A percentile compares a stretch with the other conserved stretches of the same genome.
Conservation (phyloP, 2,329 filamentous ascomycete species). For the Escovopsis sp. region DNA sequence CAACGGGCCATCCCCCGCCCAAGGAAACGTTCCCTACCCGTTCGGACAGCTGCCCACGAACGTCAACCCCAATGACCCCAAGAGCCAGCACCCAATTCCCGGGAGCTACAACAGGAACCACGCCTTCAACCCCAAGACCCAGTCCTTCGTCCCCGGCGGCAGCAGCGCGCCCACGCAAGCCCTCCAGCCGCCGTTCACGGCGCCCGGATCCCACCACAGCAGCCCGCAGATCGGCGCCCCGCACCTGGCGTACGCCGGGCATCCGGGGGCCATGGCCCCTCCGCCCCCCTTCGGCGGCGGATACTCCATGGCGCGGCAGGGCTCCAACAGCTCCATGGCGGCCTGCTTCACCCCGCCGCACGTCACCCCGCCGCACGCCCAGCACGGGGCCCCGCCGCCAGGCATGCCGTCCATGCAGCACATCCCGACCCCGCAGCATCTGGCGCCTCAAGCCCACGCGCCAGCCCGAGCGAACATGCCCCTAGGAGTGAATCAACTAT, state of each 20-base stretch:
- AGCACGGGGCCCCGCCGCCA: slow-evolving; percentile 26
- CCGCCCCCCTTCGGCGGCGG: slow-evolving; percentile 27
- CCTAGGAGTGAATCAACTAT: slow-evolving; percentile 30
- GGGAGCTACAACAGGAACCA: slow-evolving; percentile 67
- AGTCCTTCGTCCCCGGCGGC: slow-evolving; percentile 66
- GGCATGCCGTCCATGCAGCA: slow-evolving; percentile 22
- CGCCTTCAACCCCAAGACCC: slow-evolving; percentile 86
- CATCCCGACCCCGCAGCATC: slow-evolving; percentile 23
- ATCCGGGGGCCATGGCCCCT: slow-evolving; percentile 29
- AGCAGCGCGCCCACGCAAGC: slow-evolving; percentile 34
- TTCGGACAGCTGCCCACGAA: slow-evolving; percentile 67
- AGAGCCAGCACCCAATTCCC: slow-evolving; percentile 68
- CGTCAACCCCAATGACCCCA: slow-evolving; percentile 53
- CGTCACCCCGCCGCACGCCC: slow-evolving; percentile 15
- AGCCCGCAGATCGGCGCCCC: slow-evolving; percentile 39
- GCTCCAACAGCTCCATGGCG: slow-evolving; percentile 39
- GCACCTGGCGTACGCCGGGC: slow-evolving; percentile 34
- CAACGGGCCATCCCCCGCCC: slow-evolving; percentile 12
- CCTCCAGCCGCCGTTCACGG: slow-evolving; percentile 32
- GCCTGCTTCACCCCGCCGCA: slow-evolving; percentile 29
- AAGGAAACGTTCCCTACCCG: slow-evolving; percentile 43
- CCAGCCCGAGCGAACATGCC: slow-evolving; percentile 31
- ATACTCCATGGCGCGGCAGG: slow-evolving; percentile 42
- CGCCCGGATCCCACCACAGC: slow-evolving; percentile 33
- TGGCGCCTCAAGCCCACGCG: slow-evolving; percentile 25